phyloP scores from a whole-genome alignment of 2,329 filamentous ascomycete genomes.

The Xylariales sp. region DNA sequence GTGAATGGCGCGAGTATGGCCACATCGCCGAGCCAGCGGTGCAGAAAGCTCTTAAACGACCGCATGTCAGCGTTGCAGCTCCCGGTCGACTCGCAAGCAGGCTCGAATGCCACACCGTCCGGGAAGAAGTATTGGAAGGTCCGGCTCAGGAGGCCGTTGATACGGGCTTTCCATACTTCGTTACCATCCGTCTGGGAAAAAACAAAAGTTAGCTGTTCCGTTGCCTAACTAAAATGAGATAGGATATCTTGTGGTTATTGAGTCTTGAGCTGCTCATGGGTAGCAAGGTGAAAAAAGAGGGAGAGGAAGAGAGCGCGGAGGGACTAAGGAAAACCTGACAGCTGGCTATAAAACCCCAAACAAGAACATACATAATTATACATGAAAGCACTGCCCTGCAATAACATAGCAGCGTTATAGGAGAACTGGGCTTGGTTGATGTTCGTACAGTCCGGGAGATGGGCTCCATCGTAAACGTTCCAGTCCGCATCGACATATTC shows the following conservation, averaged over 20 bases:
- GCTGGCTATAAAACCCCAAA: too few species aligned
- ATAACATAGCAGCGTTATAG: conserved; percentile 59
- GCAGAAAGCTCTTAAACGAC: conserved; percentile 67
- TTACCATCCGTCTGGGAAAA: conserved; percentile 44
- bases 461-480: conserved; percentile 61
- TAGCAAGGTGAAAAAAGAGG: not conserved
- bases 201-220: conserved; percentile 13
- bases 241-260: too few species aligned
- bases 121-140: conserved; percentile 49
- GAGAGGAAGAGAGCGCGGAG: too few species aligned
- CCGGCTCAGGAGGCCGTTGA: conserved; percentile 51
- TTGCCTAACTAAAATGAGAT: too few species aligned
- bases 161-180: conserved; percentile 48
- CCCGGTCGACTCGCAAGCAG: conserved; percentile 59
- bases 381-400: conserved; percentile 63
- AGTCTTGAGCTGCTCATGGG: too few species aligned
- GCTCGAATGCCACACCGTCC: conserved; percentile 58
- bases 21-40: conserved; percentile 59
- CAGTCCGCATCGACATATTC: conserved; percentile 58
- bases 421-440: conserved; percentile 62
- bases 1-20: conserved; percentile 61
- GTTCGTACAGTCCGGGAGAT: conserved; percentile 56
- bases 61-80: conserved; percentile 69
- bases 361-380: conserved; percentile 53
- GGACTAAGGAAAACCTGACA: too few species aligned